phyloP scores from a whole-genome alignment of 495 filamentous ascomycete genomes.

The Daldinia vernicosa region DNA sequence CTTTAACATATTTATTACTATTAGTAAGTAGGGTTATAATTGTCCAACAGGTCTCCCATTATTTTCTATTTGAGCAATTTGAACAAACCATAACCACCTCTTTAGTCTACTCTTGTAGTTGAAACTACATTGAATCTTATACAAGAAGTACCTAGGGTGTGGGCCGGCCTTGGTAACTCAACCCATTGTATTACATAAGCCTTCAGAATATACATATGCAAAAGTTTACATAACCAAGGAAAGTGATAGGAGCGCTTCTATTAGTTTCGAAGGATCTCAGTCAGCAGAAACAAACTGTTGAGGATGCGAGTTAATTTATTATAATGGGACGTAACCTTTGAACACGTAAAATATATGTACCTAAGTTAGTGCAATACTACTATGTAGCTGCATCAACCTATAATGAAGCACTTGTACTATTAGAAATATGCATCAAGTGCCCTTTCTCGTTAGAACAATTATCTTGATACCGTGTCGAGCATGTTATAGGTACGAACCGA shows the following conservation, averaged over 20 bases:
- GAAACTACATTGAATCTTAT: too few species aligned
- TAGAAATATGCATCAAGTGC: neutral
- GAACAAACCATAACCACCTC: too few species aligned
- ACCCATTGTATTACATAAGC: too few species aligned
- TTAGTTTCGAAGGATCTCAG: conserved; percentile 19
- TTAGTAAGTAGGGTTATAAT: too few species aligned
- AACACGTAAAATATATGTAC: neutral
- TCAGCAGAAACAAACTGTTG: conserved; percentile 13
- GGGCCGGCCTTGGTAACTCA: too few species aligned
- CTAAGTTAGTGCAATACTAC: neutral
- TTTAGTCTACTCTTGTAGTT: too few species aligned
- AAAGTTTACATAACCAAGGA: neutral
- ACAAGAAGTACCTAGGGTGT: too few species aligned
- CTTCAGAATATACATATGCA: neutral
- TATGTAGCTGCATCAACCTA: neutral
- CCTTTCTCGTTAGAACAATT: neutral
- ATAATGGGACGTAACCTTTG: neutral
- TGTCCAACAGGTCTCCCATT: too few species aligned
- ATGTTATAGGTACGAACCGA: neutral
- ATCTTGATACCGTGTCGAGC: neutral
- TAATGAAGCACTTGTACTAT: neutral
- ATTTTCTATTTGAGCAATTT: too few species aligned
- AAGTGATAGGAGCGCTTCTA: conserved; percentile 1
- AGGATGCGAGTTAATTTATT: conserved; percentile 4
- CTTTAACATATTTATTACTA: too few species aligned